Evolutionary conservation across 2,329 filamentous ascomycete species (phyloP), one percentile per base, ranked within the genome.

Genomic region (Pezicula carpinea): DNA sequence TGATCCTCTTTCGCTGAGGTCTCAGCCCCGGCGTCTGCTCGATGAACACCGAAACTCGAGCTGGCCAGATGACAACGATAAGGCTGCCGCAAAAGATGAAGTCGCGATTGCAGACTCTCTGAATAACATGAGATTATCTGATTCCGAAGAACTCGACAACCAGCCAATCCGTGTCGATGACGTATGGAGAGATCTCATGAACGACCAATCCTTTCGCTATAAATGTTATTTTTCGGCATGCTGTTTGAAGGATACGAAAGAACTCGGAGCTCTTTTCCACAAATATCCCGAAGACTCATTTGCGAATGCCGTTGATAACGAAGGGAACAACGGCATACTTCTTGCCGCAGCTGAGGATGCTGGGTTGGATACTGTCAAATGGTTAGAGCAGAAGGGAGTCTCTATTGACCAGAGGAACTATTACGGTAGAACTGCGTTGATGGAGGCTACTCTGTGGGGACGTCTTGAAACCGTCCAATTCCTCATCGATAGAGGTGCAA

Each of bases 341-440:
- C 22, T 23, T 23, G 8, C 22, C 8, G 8, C 8, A 23, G 22
- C 22, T 23, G 8, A 23, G 22, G 22, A 23, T 23, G 8, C 22
- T 23, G 8, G 22, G 22, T 23, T 23, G 22, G 22, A 23, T 23
- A 23, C 22, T 23, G 8, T 23, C 8, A 23, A 23, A 23, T 23
- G 8, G 22, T 23, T 23, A 23, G 22, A 23, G 8, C 8, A 23
- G 22, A 23, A 23, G 22, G 22, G 41, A 43, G 41, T 43, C 41
- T 33, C 41, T 21, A 43, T 43, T 43, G 26, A 43, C 41, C 17
- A 33, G 31, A 43, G 31, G 31, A 43, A 43, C 41, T 43, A 43
- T 43, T 43, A 43, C 11, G 26, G 41, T 43, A 43, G 41, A 43
- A 43, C 41, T 43, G 17, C 41, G 34, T 43, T 33, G n/a, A 43